Evolutionary conservation across 192 early-diverging fungal genomes (phyloP).

Genomic region (Coemansia sp.): DNA sequence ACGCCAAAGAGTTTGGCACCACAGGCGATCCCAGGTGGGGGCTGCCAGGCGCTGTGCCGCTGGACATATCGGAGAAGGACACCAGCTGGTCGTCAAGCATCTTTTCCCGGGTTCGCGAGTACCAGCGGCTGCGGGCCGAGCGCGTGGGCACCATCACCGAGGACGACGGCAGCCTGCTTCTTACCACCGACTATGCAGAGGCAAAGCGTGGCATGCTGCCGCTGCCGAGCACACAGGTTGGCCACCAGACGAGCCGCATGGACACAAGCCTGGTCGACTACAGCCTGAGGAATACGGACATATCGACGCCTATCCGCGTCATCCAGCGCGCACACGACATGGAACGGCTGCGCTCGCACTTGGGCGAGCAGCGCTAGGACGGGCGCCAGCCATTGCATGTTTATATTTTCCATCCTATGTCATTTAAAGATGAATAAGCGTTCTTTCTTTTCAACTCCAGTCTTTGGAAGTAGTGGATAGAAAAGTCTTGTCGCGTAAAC

Average conservation of each 20-base stretch:
- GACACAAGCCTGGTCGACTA: conserved; percentile 19
- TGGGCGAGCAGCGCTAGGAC: conserved; percentile 4
- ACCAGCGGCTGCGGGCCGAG: conserved; percentile 45
- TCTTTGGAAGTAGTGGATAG: background rate
- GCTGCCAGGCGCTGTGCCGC: conserved; percentile 46
- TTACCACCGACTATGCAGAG: conserved; percentile 32
- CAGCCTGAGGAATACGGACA: conserved; percentile 16
- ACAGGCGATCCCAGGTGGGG: conserved; percentile 15
- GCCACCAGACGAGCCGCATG: conserved; percentile 12
- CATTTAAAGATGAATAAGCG: background rate
- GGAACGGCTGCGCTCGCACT: conserved; percentile 21
- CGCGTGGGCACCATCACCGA: conserved; percentile 44
- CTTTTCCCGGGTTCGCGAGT: conserved; percentile 41
- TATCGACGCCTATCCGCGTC: conserved; percentile 35
- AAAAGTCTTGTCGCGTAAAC: conserved; percentile 12
- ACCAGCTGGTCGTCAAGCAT: conserved; percentile 40
- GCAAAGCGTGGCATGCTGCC: conserved; percentile 3
- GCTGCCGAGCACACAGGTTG: background rate
- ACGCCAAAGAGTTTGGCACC: conserved; percentile 41
- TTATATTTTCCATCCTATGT: background rate
- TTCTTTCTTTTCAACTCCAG: background rate
- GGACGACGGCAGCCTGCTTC: conserved; percentile 51
- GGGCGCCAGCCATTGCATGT: background rate
- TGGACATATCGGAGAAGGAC: conserved; percentile 54
- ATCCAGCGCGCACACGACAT: conserved; percentile 45